Base-by-base conservation (phyloP, 2,329 filamentous ascomycete species). In the Pseudocercospora fijiensis region DNA sequence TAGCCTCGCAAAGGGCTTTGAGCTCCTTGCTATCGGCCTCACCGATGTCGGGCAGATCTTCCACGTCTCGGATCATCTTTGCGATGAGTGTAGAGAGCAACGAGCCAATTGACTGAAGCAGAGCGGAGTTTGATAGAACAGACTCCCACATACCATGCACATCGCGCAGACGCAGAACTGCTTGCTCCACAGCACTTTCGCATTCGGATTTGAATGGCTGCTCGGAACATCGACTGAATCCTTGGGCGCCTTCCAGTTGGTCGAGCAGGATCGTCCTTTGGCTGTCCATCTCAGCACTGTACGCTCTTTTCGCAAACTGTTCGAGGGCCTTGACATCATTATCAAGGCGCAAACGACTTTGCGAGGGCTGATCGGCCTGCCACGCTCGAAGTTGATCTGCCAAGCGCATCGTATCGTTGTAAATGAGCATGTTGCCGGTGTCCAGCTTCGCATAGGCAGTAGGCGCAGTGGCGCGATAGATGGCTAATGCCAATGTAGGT, bases 391-490 rank as follows among this genome's bases (percentile, higher is more conserved):
- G 76, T 61, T 81, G 80, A 65, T 84, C 82, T 3, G 84, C 82
- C 3, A 89, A 79, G 62, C 85, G 84, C 51, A 82, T 78, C 65
- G 84, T 83, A 73, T 89, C 86, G 70, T 89, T 89, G 77, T 88
- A 89, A 52, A 88, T 80, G 59, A 86, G 82, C 82, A 89, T 87
- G 69, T 86, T 84, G 6, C 84, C 85, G 2, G 82, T 80, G 18
- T 78, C 78, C 43, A 86, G 82, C 22, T 85, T 80, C 0, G 85
- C 81, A 74, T 95, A 95, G 71, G 90, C 90, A 62, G 89, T 85
- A 0, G 89, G 86, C 4, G 90, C 89, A 1, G 92, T 86, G 3
- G 90, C 90, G 57, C 91, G 83, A 75, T 92, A 95, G 78, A 93
- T 86, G n/a, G 90, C 90, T 49, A 95, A 79, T 1, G 88, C 83